Base-by-base conservation (phyloP, 192 early-diverging fungal genomes). In the Coemansia reversa region DNA sequence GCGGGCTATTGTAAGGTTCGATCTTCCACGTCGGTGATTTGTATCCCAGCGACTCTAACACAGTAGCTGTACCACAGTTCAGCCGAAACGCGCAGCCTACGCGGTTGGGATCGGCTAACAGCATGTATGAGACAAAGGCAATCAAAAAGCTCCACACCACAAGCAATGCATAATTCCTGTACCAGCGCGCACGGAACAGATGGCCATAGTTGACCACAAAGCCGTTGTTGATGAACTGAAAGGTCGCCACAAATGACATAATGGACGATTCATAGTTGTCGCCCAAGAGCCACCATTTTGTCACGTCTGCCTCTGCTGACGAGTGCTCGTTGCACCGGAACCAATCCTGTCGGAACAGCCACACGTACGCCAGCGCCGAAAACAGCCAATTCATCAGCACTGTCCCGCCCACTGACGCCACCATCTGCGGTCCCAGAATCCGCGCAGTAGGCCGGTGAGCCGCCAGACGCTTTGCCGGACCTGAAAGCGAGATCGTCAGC, bases 191-290 rank as follows among this genome's bases (percentile, higher is more conserved):
- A 23, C 91, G 84, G 79, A 82, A 90, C 48, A 79, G 79, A 60
- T 76, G 57, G 11, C 91, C 91, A 59, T 87, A 85, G 68, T 86
- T 89, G 68, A 86, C 86, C 2, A 85, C 79, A 39, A 85, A 83
- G 7, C 85, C 87, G 28, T 86, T 82, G 63, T 88, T 84, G 60
- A 89, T 78, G 66, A 91, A 91, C 64, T 91, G 88, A 81, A 84
- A 89, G 29, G 82, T 76, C 30, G 72, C 73, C 4, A 92, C 60
- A 18, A 90, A 65, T n/a, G 84, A 76, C 23, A 86, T 62, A 3
- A 83, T 70, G 30, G 67, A 69, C 5, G 84, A 82, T 77, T 92
- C 89, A 68, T 79, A 92, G 67, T 90, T 92, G 64, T 92, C 90
- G 25, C 82, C 88, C 18, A 92, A 69, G 27, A 90, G 72, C 89